Percentiles rank a stretch among this genome's conserved stretches.
phyloP scores from a whole-genome alignment of 768 basidiomycete genomes.

The Xerocomus potaroensis region DNA sequence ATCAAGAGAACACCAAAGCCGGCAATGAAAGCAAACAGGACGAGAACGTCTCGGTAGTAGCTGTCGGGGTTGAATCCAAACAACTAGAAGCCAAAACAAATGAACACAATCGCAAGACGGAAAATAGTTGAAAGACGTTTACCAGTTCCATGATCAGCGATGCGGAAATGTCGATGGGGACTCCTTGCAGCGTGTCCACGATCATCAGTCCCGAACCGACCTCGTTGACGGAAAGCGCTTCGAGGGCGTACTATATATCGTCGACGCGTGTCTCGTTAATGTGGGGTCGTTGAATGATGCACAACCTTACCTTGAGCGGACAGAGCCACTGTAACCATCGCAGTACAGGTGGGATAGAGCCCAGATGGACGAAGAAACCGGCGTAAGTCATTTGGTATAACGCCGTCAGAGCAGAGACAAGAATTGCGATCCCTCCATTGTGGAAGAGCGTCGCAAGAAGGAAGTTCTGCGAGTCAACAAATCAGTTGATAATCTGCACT shows the following conservation, averaged over 20 bases:
- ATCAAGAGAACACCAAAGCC: constrained; percentile 75
- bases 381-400: constrained; percentile 86
- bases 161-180: constrained; percentile 78
- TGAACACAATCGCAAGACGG: not conserved
- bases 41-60: constrained; percentile 88
- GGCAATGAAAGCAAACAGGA: constrained; percentile 81
- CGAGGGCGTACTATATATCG: constrained; percentile 57
- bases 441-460: constrained; percentile 77
- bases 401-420: constrained; percentile 72
- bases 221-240: constrained; percentile 89
- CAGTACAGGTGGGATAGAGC: constrained; percentile 81
- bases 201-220: constrained; percentile 88
- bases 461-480: constrained; percentile 63
- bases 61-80: constrained; percentile 82
- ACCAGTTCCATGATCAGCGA: constrained; percentile 82
- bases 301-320: constrained; percentile 55
- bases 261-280: too few species aligned
- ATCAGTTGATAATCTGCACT: not conserved
- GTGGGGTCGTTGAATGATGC: not conserved
- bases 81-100: constrained; percentile 40
- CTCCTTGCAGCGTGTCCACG: constrained; percentile 70
- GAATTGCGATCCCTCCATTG: constrained; percentile 88
- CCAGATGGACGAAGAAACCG: constrained; percentile 89
- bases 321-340: constrained; percentile 93
- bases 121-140: constrained; percentile 22